Conservation (phyloP, 768 basidiomycete species). For the Lanmaoa pseudosensibilis region DNA sequence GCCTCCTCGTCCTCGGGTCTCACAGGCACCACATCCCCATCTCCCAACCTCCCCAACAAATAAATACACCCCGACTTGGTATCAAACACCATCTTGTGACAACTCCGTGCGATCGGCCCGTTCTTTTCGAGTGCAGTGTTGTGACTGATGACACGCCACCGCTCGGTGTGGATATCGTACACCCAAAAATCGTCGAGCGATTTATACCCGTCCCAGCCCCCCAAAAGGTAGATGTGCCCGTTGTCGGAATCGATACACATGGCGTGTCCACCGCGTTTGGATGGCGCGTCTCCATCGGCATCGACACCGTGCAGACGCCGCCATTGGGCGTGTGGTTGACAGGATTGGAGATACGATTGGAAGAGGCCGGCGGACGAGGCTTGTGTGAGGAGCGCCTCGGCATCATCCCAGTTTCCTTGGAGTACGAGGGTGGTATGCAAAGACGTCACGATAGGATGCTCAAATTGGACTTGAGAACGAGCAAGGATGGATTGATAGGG, state of each 20-base stretch:
- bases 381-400: constrained; percentile 52
- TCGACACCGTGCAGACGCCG: constrained; percentile 57
- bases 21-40: constrained; percentile 44
- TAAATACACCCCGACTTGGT: constrained; percentile 69
- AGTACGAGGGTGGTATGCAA: constrained; percentile 66
- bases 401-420: constrained; percentile 58
- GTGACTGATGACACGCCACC: constrained; percentile 61
- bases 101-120: constrained; percentile 70
- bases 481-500: constrained; percentile 43
- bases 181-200: constrained; percentile 80
- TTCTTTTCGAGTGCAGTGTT: constrained; percentile 55
- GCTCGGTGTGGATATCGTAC: constrained; percentile 57
- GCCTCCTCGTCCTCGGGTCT: constrained; percentile 27
- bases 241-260: constrained; percentile 74
- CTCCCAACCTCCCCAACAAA: constrained; percentile 66
- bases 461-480: constrained; percentile 34
- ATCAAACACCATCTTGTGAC: constrained; percentile 84
- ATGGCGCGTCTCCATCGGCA: constrained; percentile 62
- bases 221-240: constrained; percentile 70
- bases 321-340: constrained; percentile 64
- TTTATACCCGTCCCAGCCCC: constrained; percentile 75
- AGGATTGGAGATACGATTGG: constrained; percentile 50
- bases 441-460: constrained; percentile 69
- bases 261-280: constrained; percentile 73
- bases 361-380: constrained; percentile 62